Base-by-base conservation (phyloP, 495 filamentous ascomycete species). In the Xylaria sp. region DNA sequence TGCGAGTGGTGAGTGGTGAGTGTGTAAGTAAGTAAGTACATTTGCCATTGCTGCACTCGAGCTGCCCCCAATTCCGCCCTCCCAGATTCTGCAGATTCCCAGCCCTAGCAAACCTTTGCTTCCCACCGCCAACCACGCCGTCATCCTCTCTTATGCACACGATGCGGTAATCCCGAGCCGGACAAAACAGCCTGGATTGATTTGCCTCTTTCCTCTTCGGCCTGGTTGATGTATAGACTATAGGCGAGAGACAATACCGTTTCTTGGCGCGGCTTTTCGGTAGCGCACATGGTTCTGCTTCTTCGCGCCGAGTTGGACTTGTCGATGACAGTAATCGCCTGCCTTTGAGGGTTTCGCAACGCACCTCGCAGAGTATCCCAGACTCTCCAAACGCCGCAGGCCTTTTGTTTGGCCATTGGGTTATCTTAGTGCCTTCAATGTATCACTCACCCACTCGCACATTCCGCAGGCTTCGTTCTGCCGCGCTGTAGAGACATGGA, bases 401-500 rank as follows among this genome's bases (percentile, higher is more conserved):
- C 21, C 14, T 59, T 26, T 71, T 29, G 69, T 17, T 71, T 50
- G 61, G 29, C 17, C 37, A 65, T 71, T 58, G 41, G 26, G 7
- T 24, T 59, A 14, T 41, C 66, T 73, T 67, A 26, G 50, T 64
- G 46, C 68, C 68, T 75, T 79, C 77, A 79, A 79, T 79, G 77
- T 69, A 77, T 79, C 67, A 43, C 9, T 65, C 71, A 43, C 26
- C 52, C 33, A 46, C 52, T 59, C 68, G 62, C 71, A 69, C 69
- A 53, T 57, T 59, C 57, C 69, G 75, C 77, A 75, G 77, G 68
- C 72, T 62, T 69, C 57, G 72, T 73, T 74, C 72, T 79, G 77
- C 77, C 71, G 70, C 70, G 61, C 58, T 75, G 75, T 79, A 79
- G 77, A 74, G 71, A 75, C 41, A 79, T 79, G 77, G 77, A 79